Base-by-base conservation (phyloP, 2,329 filamentous ascomycete genomes). In the Incumbomyces lentus region DNA sequence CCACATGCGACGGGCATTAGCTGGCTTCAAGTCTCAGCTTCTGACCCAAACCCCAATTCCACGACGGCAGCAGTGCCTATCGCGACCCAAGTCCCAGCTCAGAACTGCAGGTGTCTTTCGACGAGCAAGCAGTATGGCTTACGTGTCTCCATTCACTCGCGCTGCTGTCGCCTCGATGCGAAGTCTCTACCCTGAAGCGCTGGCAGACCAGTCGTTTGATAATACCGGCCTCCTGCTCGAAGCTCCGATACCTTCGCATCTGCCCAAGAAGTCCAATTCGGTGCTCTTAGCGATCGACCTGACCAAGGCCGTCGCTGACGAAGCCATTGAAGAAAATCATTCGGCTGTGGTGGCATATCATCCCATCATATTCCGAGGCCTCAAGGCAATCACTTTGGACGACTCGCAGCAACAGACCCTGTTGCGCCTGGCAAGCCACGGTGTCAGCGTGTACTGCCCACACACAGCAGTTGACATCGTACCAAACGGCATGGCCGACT, bases 391-490 rank as follows among this genome's bases (percentile, higher is more conserved):
- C 61, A 94, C 86, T 30, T 76, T 88, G 40, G 75, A 75, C 51
- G 85, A 98, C 61, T 77, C 86, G 8, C 92, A 96, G 64, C 92
- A 98, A 62, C 76, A 81, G 36, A 86, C 86, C 6, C 77, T 98
- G 29, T 74, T 98, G 3, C 78, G 82, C 37, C 76, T 98, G 11
- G 84, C 83, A 39, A 84, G 86, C 52, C 80, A 85, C 63, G 89
- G 90, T 31, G 87, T 98, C 58, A 93, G 88, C 54, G 88, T 98
- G 47, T 98, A 96, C 71, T 88, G 84, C 54, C 92, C 92, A 0
- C 92, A 98, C 67, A 98, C 92, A 0, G 90, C 92, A 12, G 79
- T 96, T 36, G 92, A 98, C 65, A 87, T 87, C 33, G 86, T 86
- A 1, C 78, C 81, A 1, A 79, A 81, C 14, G 92, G 92, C 3